These are phyloP conservation scores for Pyricularia grisea DNA, from an alignment of 2,329 filamentous ascomycete genomes.

Conservation along the genomic window DNA sequence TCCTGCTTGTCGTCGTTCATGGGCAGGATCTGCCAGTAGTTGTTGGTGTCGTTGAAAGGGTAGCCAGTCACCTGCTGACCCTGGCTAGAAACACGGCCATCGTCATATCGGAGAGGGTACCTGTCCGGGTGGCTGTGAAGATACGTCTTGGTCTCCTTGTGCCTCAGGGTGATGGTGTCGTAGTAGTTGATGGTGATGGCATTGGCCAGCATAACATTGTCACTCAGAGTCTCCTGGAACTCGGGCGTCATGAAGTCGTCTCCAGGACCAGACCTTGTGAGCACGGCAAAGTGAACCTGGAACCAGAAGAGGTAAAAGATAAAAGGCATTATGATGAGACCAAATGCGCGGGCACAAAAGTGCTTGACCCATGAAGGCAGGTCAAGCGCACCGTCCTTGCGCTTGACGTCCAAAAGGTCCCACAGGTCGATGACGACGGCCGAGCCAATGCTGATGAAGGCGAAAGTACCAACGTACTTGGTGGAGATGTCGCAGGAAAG, in stretches of 20 bases:
- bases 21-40: constrained; percentile 91
- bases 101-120: constrained; percentile 93
- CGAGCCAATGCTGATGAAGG: constrained; percentile 92
- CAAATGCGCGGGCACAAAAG: constrained; percentile 77
- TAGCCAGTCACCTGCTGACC: constrained; percentile 98
- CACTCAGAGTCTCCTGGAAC: constrained; percentile 93
- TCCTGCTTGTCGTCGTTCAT: constrained; percentile 45
- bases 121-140: constrained; percentile 85
- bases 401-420: constrained; percentile 85
- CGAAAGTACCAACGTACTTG: constrained; percentile 95
- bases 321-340: constrained; percentile 84
- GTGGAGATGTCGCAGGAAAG: constrained; percentile 97
- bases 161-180: constrained; percentile 75
- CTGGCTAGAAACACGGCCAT: constrained; percentile 94
- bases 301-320: constrained; percentile 99
- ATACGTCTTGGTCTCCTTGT: constrained; percentile 97
- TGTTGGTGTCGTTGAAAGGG: constrained; percentile 97
- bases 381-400: constrained; percentile 69
- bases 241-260: constrained; percentile 99
- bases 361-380: constrained; percentile 79
- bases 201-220: constrained; percentile 87
- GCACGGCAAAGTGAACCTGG: constrained; percentile 94
- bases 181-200: constrained; percentile 83
- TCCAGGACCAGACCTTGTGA: constrained; percentile 80
- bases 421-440: constrained; percentile 92